Evolutionary conservation across 1,284 basidiomycete species (phyloP).

Genomic region (Leccinum angustisporum): DNA sequence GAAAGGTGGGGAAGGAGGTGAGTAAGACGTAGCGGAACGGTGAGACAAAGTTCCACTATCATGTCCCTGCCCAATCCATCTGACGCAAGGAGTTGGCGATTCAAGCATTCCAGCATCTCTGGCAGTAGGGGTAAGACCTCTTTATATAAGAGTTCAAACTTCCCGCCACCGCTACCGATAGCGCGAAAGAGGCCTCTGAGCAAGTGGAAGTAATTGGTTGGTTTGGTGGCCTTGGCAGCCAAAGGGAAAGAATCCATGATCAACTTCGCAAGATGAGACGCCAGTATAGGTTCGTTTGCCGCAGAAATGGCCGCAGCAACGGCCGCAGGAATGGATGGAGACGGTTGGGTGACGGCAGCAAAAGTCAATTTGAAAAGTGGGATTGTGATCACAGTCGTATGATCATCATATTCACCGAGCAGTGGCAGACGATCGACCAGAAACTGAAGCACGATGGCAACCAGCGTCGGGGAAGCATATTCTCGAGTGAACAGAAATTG

Average conservation of each 20-base stretch:
- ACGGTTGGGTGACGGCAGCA: slow-evolving; percentile 74
- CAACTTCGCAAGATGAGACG: slow-evolving; percentile 89
- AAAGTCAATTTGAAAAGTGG: slow-evolving; percentile 98
- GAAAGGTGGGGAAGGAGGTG: slow-evolving; percentile 94
- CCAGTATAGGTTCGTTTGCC: slow-evolving; percentile 89
- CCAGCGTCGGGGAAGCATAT: slow-evolving; percentile 83
- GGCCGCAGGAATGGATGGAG: not conserved
- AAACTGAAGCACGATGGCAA: slow-evolving; percentile 89
- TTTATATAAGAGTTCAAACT: slow-evolving; percentile 95
- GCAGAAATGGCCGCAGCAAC: slow-evolving; percentile 45
- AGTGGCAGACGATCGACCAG: slow-evolving; percentile 82
- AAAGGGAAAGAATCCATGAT: slow-evolving; percentile 98
- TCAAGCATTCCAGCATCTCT: slow-evolving; percentile 95
- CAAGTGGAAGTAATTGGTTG: slow-evolving; percentile 94
- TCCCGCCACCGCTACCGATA: slow-evolving; percentile 91
- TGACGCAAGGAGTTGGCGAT: slow-evolving; percentile 84
- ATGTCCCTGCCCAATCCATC: slow-evolving; percentile 80
- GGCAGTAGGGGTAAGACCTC: slow-evolving; percentile 95
- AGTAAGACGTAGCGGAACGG: slow-evolving; percentile 93
- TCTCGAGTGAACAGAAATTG: slow-evolving; percentile 88
- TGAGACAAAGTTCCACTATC: slow-evolving; percentile 97
- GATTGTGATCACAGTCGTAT: slow-evolving; percentile 79
- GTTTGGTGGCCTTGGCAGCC: slow-evolving; percentile 89
- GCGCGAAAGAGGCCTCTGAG: slow-evolving; percentile 93
- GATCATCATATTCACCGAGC: slow-evolving; percentile 85